phyloP scores from a whole-genome alignment of 805 yeast species.

The Candida sonorensis region DNA sequence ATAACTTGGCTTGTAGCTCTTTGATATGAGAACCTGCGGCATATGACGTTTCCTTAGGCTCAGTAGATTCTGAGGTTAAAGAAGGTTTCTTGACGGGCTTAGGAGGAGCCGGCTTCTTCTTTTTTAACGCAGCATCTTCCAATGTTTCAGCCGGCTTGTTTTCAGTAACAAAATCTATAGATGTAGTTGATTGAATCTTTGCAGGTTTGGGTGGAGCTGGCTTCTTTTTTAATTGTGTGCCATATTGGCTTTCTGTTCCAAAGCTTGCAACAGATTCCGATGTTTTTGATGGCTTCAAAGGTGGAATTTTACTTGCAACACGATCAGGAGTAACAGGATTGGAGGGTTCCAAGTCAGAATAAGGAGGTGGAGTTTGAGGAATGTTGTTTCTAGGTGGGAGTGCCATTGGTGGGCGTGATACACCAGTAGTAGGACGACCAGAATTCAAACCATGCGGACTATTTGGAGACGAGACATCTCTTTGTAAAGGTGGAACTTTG shows the following conservation, averaged over 20 bases:
- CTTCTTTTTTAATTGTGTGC: slow-evolving; percentile 4
- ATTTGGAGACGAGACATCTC: slow-evolving; percentile 1
- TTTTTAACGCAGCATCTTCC: not conserved
- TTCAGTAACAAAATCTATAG: not conserved
- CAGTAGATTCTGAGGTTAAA: not conserved
- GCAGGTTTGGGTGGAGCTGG: slow-evolving; percentile 5
- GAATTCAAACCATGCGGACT: not conserved
- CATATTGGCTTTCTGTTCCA: too few species aligned
- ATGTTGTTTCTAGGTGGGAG: slow-evolving; percentile 1
- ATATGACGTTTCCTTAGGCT: slow-evolving; percentile 4
- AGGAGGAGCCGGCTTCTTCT: slow-evolving; percentile 35
- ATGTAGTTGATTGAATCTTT: slow-evolving; percentile 1
- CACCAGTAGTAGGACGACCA: too few species aligned
- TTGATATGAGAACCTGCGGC: slow-evolving; percentile 23
- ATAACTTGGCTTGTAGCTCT: slow-evolving; percentile 24
- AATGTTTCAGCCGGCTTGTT: not conserved
- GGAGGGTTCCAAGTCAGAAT: not conserved
- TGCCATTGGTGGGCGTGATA: slow-evolving; percentile 1
- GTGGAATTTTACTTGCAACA: slow-evolving; percentile 8
- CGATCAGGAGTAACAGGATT: not conserved
- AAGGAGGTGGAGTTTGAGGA: slow-evolving; percentile 4
- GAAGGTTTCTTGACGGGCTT: slow-evolving; percentile 32
- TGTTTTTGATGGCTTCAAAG: slow-evolving; percentile 13
- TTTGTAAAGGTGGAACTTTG: slow-evolving; percentile 7
- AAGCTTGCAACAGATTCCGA: slow-evolving; percentile 6